Base-by-base conservation (phyloP, 345 rosid species). In the Dipteronia sinensis region DNA sequence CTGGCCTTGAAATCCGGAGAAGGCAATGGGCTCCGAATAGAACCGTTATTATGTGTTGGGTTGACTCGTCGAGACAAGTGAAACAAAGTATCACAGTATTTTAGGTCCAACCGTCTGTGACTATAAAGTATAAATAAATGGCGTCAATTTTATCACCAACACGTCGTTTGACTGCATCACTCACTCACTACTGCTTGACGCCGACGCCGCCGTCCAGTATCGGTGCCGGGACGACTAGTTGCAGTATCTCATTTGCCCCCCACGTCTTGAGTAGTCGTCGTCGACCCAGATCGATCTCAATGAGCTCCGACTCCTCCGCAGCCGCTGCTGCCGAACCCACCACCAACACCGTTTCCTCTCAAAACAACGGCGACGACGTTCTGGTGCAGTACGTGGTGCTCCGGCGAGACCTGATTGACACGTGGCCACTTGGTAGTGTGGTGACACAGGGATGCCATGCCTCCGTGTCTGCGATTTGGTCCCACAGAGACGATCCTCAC, bases 361-460 rank as follows among this genome's bases (percentile, higher is more conserved):
- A 58, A n/a, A 53, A 34, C 78, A 83, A 80, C 23, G 15, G 72
- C 22, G 87, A 81, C 15, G 93, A 88, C 62, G 90, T 96, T 31
- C 65, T 90, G 71, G 89, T 94, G 12, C 97, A 95, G 81, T 94
- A 92, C 68, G 93, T 94, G 75, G 97, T 94, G 78, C 89, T 92
- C 29, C 85, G 97, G 78, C 58, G 98, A 76, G 99, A 96, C 80
- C 85, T 96, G n/a, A 89, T 96, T 42, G 97, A 94, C 75, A 81
- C 87, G 58, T 94, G 99, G 99, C 97, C 98, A 46, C 83, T 87
- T 76, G 99, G 97, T 58, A 96, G 98, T 88, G 88, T 96, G 65
- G 92, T 96, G 4, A 91, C 99, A 0, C 99, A 96, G 80, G 99
- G 98, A 8, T 96, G 98, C 75, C 99, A 96, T 78, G 97, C 99